These are phyloP conservation scores for Dendrocalamus latiflorus DNA, from an alignment of 202 grass and related monocot species.

Conservation along the genomic window DNA sequence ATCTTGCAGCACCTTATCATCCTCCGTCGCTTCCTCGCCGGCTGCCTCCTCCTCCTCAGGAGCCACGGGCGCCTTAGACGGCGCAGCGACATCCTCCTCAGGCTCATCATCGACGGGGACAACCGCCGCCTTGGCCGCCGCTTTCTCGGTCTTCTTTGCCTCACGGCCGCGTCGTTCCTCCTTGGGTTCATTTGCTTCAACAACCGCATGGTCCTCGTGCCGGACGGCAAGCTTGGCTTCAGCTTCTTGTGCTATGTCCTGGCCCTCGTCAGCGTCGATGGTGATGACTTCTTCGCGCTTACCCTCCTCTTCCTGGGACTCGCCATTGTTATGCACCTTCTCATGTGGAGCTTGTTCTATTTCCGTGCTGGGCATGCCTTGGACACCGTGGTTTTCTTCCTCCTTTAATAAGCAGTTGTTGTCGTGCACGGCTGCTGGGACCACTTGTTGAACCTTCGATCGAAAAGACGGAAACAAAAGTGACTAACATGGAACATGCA, in stretches of 20 bases:
- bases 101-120: conserved; percentile 13
- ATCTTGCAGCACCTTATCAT: background rate
- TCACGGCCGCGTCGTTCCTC: background rate
- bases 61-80: background rate
- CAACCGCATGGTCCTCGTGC: background rate
- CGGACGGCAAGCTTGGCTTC: conserved; percentile 6
- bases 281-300: background rate
- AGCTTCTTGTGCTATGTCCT: background rate
- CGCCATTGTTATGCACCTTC: background rate
- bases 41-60: background rate
- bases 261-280: background rate
- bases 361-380: background rate
- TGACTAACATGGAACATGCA: background rate
- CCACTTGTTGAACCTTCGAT: conserved; percentile 1
- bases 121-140: background rate
- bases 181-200: background rate
- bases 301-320: background rate
- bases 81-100: background rate
- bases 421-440: background rate
- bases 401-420: background rate
- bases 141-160: conserved; percentile 9
- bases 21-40: background rate
- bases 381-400: background rate
- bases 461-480: background rate
- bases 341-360: background rate